Evolutionary conservation across 768 basidiomycete species (phyloP).

Genomic region (Boletus eberwhitei): DNA sequence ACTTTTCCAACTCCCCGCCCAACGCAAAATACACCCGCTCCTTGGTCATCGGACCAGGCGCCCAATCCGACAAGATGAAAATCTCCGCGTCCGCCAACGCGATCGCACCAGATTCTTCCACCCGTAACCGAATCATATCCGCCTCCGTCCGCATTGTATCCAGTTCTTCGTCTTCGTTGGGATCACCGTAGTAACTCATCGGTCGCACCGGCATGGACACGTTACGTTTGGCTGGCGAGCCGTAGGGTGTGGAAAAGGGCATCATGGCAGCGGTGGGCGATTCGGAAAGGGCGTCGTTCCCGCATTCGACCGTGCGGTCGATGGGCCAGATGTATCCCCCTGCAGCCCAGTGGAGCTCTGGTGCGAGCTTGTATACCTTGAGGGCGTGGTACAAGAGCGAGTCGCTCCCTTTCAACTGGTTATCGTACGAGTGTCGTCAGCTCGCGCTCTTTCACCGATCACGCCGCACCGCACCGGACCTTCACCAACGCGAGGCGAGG

Average conservation of each 20-base stretch:
- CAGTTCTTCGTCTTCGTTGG: slow-evolving; percentile 36
- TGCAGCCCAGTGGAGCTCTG: slow-evolving; percentile 77
- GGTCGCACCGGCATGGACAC: slow-evolving; percentile 36
- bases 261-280: slow-evolving; percentile 23
- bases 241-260: slow-evolving; percentile 22
- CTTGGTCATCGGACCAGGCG: slow-evolving; percentile 49
- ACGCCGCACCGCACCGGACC: slow-evolving; percentile 1
- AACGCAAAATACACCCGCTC: slow-evolving; percentile 69
- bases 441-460: slow-evolving; percentile 6
- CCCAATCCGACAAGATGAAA: slow-evolving; percentile 53
- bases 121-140: slow-evolving; percentile 46
- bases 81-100: slow-evolving; percentile 62
- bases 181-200: slow-evolving; percentile 44
- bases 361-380: slow-evolving; percentile 70
- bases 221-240: slow-evolving; percentile 21
- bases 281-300: slow-evolving; percentile 39
- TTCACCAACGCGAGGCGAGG: neutral
- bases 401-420: slow-evolving; percentile 76
- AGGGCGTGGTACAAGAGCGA: slow-evolving; percentile 72
- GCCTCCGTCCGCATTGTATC: slow-evolving; percentile 28
- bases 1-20: slow-evolving; percentile 62
- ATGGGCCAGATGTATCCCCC: slow-evolving; percentile 81
- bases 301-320: slow-evolving; percentile 64
- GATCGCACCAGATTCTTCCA: slow-evolving; percentile 68
- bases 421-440: slow-evolving; percentile 10